phyloP scores from a whole-genome alignment of 1,284 basidiomycete species.

The Pisolithus thermaeus region DNA sequence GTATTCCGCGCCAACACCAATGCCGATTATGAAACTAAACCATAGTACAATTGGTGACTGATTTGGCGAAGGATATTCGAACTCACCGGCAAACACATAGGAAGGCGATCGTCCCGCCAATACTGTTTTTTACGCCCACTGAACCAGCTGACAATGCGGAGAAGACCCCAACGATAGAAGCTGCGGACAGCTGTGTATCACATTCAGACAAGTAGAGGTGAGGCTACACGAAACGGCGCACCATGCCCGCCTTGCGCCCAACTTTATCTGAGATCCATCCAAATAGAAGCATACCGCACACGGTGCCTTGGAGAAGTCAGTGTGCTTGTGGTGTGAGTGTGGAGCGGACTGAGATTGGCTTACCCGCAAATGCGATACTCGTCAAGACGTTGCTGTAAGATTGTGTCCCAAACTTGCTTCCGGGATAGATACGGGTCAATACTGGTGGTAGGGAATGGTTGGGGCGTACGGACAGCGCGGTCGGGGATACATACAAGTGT shows the following conservation, averaged over 20 bases:
- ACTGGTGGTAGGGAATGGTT: conserved; percentile 34
- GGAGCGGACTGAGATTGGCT: neutral
- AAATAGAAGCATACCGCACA: conserved; percentile 76
- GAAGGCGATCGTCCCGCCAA: conserved; percentile 70
- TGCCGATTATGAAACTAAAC: conserved; percentile 69
- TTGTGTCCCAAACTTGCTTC: conserved; percentile 37
- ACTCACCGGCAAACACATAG: conserved; percentile 72
- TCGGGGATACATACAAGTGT: conserved; percentile 45
- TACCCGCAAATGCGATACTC: conserved; percentile 73
- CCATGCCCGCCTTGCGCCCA: conserved; percentile 88
- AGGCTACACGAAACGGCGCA: conserved; percentile 26
- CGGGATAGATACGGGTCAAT: conserved; percentile 60
- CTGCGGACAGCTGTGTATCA: conserved; percentile 61
- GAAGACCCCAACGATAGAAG: conserved; percentile 75
- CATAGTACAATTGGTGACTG: too few relatives aligned
- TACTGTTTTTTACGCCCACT: conserved; percentile 68
- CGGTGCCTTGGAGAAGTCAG: conserved; percentile 35
- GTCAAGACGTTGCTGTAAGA: conserved; percentile 60
- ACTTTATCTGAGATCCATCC: conserved; percentile 81
- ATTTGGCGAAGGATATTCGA: neutral
- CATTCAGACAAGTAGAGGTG: neutral
- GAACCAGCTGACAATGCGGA: conserved; percentile 80
- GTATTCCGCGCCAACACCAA: conserved; percentile 87
- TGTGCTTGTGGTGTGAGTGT: conserved; percentile 2
- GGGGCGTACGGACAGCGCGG: neutral